Evolutionary conservation across 495 filamentous ascomycete species (phyloP), one percentile per base, ranked within the genome.

Genomic region (Penicillium bialowiezense): DNA sequence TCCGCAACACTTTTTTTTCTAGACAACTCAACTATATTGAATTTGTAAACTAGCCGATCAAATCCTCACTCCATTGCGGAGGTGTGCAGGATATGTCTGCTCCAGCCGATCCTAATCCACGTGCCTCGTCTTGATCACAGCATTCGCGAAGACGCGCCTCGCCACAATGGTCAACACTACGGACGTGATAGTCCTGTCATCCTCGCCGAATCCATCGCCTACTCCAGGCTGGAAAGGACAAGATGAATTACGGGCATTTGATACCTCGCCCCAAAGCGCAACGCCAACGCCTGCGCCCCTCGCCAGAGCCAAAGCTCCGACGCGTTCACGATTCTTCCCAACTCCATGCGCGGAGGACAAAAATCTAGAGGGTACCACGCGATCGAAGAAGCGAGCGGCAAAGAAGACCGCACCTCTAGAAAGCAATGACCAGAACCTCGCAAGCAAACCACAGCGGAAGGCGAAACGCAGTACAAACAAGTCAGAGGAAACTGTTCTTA

Each of bases 161-260:
- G 53, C 33, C 51, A 68, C 50, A 41, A 74, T 72, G 69, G 38
- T 42, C 41, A 54, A 54, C 53, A 49, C 59, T 37, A 52, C 58
- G 6, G 61, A 71, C 39, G 60, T 68, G 36, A 63, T 73, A 34
- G 38, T 73, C 21, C 54, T 76, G 40, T 71, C 70, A 20, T 78
- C 74, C 19, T 72, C 74, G 6, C 72, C 75, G 19, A 63, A 57
- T 29, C 48, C 44, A 46, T 44, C 57, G 34, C 52, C 28, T 38
- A 54, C 65, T 18, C 64, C 58, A 21, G 44, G 44, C 14, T 46
- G 35, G 29, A 34, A 31, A 26, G 41, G 46, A 8, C 41, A 49
- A 31, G 50, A 53, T 37, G 17, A 50, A 17, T 48, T 44, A 26
- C 57, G 17, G 33, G 31, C 52, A 6, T 47, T 55, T 41, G 46